A percentile compares a stretch with the other conserved stretches of the same genome.
Conservation (phyloP, 495 filamentous ascomycete genomes). For the Hypoxylon crocopeplum region DNA sequence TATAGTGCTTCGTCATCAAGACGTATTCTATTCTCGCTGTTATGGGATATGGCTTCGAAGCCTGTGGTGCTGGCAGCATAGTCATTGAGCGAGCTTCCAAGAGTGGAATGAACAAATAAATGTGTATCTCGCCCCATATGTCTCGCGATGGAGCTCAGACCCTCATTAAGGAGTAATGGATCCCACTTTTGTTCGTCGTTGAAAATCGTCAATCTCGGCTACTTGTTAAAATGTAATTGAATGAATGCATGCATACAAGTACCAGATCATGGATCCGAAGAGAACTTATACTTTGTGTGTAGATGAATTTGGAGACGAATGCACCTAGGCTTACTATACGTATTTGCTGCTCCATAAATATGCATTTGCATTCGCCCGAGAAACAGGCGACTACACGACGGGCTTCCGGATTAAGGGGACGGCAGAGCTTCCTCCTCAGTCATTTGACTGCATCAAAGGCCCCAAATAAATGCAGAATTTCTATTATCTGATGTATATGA, state of each 20-base stretch:
- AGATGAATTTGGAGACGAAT: background rate
- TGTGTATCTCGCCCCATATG: no score
- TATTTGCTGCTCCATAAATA: constrained; percentile 8
- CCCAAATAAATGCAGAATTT: background rate
- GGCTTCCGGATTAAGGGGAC: constrained; percentile 15
- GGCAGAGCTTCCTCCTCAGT: constrained; percentile 5
- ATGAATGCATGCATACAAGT: background rate
- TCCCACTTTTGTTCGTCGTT: no score
- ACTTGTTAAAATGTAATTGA: background rate
- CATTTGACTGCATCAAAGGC: background rate
- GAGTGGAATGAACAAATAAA: no score
- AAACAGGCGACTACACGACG: background rate
- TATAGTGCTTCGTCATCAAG: no score
- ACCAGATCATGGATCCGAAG: no score
- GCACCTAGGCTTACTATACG: constrained; percentile 9
- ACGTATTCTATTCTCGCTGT: no score
- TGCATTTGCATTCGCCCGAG: constrained; percentile 7
- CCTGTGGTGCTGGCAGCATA: no score
- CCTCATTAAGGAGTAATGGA: background rate
- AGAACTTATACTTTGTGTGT: no score
- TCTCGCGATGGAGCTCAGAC: background rate
- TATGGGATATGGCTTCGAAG: no score
- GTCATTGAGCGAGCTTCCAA: no score
- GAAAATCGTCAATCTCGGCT: background rate
- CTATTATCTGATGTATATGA: background rate